phyloP scores from a whole-genome alignment of 371 early-diverging fungal species.

The Smittium culicis region DNA sequence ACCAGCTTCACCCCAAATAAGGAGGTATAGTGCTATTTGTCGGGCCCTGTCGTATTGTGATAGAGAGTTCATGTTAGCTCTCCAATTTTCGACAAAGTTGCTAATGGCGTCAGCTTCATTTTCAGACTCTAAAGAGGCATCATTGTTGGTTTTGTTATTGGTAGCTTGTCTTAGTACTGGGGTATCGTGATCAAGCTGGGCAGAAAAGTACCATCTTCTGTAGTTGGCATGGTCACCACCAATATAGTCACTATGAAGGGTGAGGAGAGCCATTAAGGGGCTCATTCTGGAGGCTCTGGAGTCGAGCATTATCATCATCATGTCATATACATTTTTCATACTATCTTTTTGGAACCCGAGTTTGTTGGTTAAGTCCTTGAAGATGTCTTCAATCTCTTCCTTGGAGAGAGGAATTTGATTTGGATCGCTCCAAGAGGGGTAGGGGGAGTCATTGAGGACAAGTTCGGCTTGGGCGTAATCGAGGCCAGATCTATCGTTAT shows the following conservation, averaged over 20 bases:
- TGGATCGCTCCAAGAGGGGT: conserved; percentile 54
- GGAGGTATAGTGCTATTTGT: conserved; percentile 62
- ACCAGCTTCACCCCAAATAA: conserved; percentile 80
- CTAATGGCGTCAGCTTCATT: conserved; percentile 32
- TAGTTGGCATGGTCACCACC: conserved; percentile 76
- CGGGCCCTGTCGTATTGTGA: conserved; percentile 52
- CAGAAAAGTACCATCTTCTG: conserved; percentile 73
- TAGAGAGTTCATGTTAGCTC: conserved; percentile 50
- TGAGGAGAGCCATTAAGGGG: conserved; percentile 55
- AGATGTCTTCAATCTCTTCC: conserved; percentile 49
- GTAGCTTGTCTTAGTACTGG: conserved; percentile 36
- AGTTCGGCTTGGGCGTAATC: conserved; percentile 33
- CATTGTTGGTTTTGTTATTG: conserved; percentile 29
- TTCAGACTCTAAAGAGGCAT: conserved; percentile 29
- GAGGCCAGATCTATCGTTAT: conserved; percentile 27
- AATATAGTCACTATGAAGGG: conserved; percentile 73
- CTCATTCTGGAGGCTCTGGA: conserved; percentile 69
- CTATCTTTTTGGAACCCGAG: conserved; percentile 77
- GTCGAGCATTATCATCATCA: conserved; percentile 67
- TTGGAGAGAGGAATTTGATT: conserved; percentile 47
- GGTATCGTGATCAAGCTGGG: conserved; percentile 55
- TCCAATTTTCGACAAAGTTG: conserved; percentile 53
- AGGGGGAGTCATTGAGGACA: conserved; percentile 35
- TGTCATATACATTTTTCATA: conserved; percentile 58
- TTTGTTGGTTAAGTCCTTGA: conserved; percentile 41